Percentiles rank a stretch among this genome's conserved stretches.
Evolutionary conservation across 306 rosid species (phyloP).

Genomic region (Amphicarpaea edgeworthii): DNA sequence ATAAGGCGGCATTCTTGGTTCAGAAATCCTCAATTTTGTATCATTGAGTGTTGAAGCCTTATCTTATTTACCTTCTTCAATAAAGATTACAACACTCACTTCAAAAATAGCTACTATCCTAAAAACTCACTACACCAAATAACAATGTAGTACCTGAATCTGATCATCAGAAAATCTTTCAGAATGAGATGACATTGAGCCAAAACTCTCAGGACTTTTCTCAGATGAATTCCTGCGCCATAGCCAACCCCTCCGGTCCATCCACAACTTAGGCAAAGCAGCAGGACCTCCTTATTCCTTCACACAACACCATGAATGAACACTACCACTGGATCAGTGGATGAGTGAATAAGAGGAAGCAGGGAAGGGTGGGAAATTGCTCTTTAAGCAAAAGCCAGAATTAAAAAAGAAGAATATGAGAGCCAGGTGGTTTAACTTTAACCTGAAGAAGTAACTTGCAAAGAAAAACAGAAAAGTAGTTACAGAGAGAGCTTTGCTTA

Average conservation of each 20-base stretch:
- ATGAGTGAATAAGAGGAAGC: slow-evolving; percentile 12
- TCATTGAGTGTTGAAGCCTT: slow-evolving; percentile 27
- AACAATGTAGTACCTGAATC: slow-evolving; percentile 48
- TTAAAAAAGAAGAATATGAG: slow-evolving; percentile 17
- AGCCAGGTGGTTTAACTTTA: slow-evolving; percentile 36
- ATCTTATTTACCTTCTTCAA: background rate
- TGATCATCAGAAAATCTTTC: slow-evolving; percentile 76
- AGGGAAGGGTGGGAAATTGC: slow-evolving; percentile 34
- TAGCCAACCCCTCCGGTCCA: slow-evolving; percentile 76
- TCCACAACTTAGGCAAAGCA: slow-evolving; percentile 41
- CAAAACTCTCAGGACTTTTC: slow-evolving; percentile 78
- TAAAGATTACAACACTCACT: slow-evolving; percentile 7
- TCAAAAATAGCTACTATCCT: slow-evolving; percentile 1
- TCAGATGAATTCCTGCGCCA: slow-evolving; percentile 76
- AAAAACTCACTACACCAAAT: slow-evolving; percentile 1
- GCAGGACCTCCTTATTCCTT: slow-evolving; percentile 46
- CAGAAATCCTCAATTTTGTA: slow-evolving; percentile 24
- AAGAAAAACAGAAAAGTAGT: slow-evolving; percentile 46
- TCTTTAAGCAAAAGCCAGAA: slow-evolving; percentile 38
- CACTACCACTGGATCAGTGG: slow-evolving; percentile 8
- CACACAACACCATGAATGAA: slow-evolving; percentile 33
- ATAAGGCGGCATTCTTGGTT: slow-evolving; percentile 10
- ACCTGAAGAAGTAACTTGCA: slow-evolving; percentile 42
- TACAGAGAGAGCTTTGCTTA: slow-evolving; percentile 59
- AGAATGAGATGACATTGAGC: slow-evolving; percentile 68